These are phyloP conservation scores for Stereocaulon alpinum DNA, from an alignment of 495 filamentous ascomycete genomes.

Conservation along the genomic window DNA sequence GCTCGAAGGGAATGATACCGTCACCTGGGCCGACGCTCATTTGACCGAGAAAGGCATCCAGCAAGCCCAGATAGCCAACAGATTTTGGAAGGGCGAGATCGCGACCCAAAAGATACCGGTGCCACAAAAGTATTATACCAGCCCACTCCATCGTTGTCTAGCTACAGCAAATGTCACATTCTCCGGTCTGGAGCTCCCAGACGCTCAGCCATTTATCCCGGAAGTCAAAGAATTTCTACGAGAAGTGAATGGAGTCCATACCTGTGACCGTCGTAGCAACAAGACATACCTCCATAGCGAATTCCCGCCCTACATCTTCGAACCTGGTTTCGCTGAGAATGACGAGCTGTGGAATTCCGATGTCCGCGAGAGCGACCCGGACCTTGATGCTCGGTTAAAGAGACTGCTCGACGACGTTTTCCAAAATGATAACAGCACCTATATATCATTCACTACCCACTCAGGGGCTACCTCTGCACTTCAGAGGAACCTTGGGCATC, in stretches of 20 bases:
- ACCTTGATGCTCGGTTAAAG: conserved; percentile 44
- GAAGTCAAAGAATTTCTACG: conserved; percentile 61
- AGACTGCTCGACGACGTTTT: conserved; percentile 57
- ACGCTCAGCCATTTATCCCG: conserved; percentile 40
- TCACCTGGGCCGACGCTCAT: conserved; percentile 59
- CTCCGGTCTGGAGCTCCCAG: conserved; percentile 41
- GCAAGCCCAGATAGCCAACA: conserved; percentile 53
- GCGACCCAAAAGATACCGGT: conserved; percentile 44
- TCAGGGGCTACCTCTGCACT: conserved; percentile 52
- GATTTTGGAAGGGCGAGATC: conserved; percentile 52
- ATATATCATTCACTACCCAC: conserved; percentile 59
- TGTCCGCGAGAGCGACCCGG: conserved; percentile 41
- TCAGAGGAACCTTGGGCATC: conserved; percentile 50
- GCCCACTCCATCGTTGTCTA: conserved; percentile 57
- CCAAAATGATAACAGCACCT: conserved; percentile 42
- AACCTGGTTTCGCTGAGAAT: conserved; percentile 49
- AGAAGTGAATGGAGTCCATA: conserved; percentile 65
- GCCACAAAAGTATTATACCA: conserved; percentile 56
- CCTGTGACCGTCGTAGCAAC: conserved; percentile 61
- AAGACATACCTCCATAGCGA: conserved; percentile 43
- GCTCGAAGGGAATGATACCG: conserved; percentile 53
- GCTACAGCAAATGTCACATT: conserved; percentile 56
- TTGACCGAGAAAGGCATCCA: conserved; percentile 49
- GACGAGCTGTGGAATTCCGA: conserved; percentile 53
- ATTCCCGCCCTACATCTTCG: conserved; percentile 53